Evolutionary conservation across 1,139 yeast genomes (phyloP), one percentile per base, ranked within the genome.

Genomic region (Debaryomycetaceae sp.): DNA sequence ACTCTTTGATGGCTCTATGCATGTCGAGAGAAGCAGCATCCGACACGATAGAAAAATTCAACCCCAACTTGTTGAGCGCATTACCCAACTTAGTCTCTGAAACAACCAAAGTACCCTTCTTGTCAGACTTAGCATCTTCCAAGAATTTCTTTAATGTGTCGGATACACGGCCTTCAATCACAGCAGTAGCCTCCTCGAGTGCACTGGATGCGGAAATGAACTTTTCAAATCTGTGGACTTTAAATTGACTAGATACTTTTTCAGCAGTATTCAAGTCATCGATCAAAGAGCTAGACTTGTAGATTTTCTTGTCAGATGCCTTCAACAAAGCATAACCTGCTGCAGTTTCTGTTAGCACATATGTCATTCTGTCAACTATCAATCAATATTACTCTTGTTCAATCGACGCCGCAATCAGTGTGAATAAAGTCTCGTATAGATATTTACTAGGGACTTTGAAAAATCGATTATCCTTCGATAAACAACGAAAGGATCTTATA

Each of bases 261-360:
- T 87, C 96, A 45, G 96, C 85, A 43, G 87, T 71, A 69, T 88
- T 78, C 61, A 90, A 79, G 65, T 91, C 97, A 54, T 85, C 80
- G 56, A 87, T 71, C 59, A 90, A 73, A 48, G 82, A 66, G 43
- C 87, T 68, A 31, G 95, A 85, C 76, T 91, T 90, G 80, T 91
- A 85, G 63, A 93, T 86, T 80, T 93, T 93, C 78, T 93, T 93
- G 78, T 93, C 98, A 54, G 96, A 85, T 49, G 98, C 97, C 76
- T 93, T 93, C 63, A 93, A 81, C 65, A 93, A 80, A 66, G 98
- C 98, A 67, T 93, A 93, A 65, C 99, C 99, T 46, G 99, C 99
- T 54, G 98, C 88, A 53, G 98, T 93, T 78, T 93, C 99, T 51
- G 98, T 87, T 68, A 93, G 83, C 63, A 93, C 93, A 80, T 81